These are phyloP conservation scores for Bryopsis sp. DNA, from an alignment of 139 green algal species.

Conservation along the genomic window DNA sequence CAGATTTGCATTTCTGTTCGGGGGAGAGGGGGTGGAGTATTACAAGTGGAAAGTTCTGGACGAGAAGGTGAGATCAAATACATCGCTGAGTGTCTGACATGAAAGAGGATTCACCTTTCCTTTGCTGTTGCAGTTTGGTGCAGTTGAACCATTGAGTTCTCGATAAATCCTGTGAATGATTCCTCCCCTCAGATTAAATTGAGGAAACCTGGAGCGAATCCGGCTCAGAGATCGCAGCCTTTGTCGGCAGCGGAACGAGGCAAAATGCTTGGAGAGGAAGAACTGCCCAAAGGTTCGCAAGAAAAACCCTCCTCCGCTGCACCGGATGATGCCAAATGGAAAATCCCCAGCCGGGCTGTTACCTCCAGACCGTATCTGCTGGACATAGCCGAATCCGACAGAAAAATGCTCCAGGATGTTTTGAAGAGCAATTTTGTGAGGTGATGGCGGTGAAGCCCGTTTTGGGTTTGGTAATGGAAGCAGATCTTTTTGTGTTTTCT, in stretches of 20 bases:
- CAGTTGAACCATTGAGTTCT: background rate
- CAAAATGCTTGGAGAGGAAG: constrained; percentile 7
- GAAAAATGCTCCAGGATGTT: constrained; percentile 34
- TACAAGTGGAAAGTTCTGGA: constrained; percentile 54
- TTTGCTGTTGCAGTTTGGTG: background rate
- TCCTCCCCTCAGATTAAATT: background rate
- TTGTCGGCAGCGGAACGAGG: constrained; percentile 14
- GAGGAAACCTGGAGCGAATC: constrained; percentile 3
- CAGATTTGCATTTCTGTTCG: constrained; percentile 59
- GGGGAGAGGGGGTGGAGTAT: constrained; percentile 58
- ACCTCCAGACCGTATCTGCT: background rate
- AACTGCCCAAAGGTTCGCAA: background rate
- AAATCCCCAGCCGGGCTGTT: background rate
- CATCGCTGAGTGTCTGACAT: no score
- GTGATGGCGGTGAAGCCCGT: no score
- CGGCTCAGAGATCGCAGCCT: background rate
- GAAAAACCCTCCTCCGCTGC: background rate
- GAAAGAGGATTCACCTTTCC: background rate
- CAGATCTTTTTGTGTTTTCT: no score
- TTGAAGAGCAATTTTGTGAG: constrained; percentile 53
- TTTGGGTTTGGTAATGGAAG: no score
- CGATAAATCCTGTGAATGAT: background rate
- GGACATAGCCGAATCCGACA: constrained; percentile 38
- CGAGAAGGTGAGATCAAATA: constrained; percentile 14
- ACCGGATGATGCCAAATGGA: background rate